These are phyloP conservation scores for Litsea cubeba DNA, from an alignment of 164 flowering plant species.

Conservation along the genomic window DNA sequence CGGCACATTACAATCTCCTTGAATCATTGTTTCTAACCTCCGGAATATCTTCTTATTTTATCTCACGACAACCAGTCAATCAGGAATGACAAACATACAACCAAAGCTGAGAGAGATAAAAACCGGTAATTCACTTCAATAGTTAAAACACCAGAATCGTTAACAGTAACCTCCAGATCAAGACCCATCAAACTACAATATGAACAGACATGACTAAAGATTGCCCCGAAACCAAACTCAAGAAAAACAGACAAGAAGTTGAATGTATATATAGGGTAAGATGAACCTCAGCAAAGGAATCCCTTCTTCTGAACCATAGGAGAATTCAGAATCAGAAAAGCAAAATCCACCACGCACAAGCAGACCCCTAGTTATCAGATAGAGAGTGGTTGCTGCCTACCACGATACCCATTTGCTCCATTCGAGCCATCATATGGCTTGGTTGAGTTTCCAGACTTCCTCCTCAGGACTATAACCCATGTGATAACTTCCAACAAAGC, in stretches of 20 bases:
- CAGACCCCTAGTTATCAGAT: not conserved
- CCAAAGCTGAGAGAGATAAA: no score
- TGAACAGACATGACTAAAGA: not conserved
- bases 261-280: not conserved
- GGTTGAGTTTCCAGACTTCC: slow-evolving; percentile 46
- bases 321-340: not conserved
- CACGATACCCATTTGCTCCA: slow-evolving; percentile 1
- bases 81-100: no score
- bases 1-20: no score
- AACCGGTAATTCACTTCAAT: not conserved
- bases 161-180: not conserved
- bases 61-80: no score
- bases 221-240: not conserved
- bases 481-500: slow-evolving; percentile 48
- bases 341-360: not conserved
- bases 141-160: not conserved
- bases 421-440: slow-evolving; percentile 34
- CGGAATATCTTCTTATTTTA: no score
- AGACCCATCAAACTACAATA: not conserved
- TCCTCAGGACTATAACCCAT: slow-evolving; percentile 54
- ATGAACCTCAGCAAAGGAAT: not conserved
- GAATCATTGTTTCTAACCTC: no score
- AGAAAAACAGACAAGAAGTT: not conserved
- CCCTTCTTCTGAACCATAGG: not conserved
- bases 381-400: not conserved